Percentiles rank a stretch among this genome's conserved stretches.
phyloP scores from a whole-genome alignment of 2,329 filamentous ascomycete genomes.

The Teratosphaeria pseudoeucalypti region DNA sequence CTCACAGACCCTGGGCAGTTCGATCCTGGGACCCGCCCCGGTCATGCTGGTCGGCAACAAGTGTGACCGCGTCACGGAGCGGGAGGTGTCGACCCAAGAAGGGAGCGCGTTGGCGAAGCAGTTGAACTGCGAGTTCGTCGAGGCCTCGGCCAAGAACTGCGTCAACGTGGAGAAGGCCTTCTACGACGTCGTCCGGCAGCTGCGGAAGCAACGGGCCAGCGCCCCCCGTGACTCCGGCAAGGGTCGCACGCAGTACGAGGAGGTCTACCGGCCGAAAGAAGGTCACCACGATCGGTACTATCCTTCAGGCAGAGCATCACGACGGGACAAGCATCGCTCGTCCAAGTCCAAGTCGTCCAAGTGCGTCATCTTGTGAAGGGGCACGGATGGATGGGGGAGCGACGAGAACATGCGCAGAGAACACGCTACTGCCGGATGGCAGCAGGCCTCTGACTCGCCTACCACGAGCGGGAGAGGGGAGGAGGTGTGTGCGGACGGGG shows the following conservation, averaged over 20 bases:
- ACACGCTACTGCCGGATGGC: neutral
- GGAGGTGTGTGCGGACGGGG: too few relatives aligned
- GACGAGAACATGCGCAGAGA: neutral
- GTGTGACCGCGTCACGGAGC: constrained; percentile 89
- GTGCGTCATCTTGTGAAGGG: constrained; percentile 9
- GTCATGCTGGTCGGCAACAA: constrained; percentile 99
- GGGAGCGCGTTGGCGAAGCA: constrained; percentile 84
- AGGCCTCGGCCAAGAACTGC: constrained; percentile 94
- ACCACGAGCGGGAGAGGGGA: neutral
- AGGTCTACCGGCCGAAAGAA: neutral
- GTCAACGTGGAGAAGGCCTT: constrained; percentile 98
- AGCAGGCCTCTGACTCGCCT: neutral
- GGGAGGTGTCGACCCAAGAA: constrained; percentile 94
- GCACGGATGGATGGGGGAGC: neutral
- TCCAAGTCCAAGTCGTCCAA: constrained; percentile 3
- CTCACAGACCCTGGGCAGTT: constrained; percentile 44
- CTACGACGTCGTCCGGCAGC: constrained; percentile 87
- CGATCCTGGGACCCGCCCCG: constrained; percentile 60
- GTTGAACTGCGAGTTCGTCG: constrained; percentile 90
- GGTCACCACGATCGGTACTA: constrained; percentile 1
- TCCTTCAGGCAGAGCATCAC: neutral
- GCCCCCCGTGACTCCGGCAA: constrained; percentile 9
- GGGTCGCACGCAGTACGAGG: neutral
- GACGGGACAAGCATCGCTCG: neutral
- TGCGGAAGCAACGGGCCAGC: constrained; percentile 61